Conservation (phyloP, 2,329 filamentous ascomycete species). For the Calonectria multiphialidica region DNA sequence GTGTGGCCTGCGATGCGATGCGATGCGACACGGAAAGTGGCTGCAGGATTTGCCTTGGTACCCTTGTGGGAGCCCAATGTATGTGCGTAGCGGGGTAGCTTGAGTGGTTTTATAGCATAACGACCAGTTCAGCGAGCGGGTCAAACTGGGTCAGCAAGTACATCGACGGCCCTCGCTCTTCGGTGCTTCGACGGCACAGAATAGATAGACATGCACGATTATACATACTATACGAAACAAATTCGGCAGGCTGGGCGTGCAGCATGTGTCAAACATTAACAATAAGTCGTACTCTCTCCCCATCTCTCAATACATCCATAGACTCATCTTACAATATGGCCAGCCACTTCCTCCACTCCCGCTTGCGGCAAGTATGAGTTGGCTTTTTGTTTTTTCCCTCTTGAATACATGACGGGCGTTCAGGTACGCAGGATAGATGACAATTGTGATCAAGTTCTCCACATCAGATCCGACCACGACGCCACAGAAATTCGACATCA, state of each 20-base stretch:
- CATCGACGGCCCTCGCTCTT: not conserved
- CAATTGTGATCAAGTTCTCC: conserved; percentile 29
- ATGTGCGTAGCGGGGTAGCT: conserved; percentile 37
- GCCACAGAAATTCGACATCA: conserved; percentile 43
- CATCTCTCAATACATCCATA: conserved; percentile 17
- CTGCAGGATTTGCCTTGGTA: conserved; percentile 36
- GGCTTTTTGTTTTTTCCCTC: conserved; percentile 29
- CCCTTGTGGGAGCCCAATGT: conserved; percentile 15
- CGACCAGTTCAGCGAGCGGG: not conserved
- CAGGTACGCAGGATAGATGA: conserved; percentile 36
- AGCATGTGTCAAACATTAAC: conserved; percentile 19
- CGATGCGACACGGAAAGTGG: conserved; percentile 17
- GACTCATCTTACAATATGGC: conserved; percentile 42
- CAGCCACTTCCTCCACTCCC: conserved; percentile 25
- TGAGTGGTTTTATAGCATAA: conserved; percentile 17
- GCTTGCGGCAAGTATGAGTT: conserved; percentile 32
- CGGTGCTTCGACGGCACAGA: not conserved
- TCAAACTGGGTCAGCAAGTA: not conserved
- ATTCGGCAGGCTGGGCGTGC: not conserved
- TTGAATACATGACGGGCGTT: conserved; percentile 40
- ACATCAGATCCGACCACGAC: conserved; percentile 41
- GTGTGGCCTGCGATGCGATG: not conserved
- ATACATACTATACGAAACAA: not conserved
- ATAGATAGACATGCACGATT: not conserved
- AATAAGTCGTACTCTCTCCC: conserved; percentile 20